Evolutionary conservation across 1,139 yeast genomes (phyloP).

Genomic region (Geotrichum carabidarum): DNA sequence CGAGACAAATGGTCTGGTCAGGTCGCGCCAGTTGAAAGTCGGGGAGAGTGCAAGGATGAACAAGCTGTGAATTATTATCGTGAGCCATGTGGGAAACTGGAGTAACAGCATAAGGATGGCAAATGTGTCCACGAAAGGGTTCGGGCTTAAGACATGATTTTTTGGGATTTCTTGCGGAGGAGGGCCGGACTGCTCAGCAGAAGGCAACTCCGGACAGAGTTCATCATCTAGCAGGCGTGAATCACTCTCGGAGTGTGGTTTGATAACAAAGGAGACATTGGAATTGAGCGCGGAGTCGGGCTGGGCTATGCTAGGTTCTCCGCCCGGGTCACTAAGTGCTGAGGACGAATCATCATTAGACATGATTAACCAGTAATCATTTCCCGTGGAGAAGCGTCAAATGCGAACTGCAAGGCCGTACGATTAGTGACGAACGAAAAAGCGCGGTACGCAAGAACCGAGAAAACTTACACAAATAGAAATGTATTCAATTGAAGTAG

Average conservation of each 20-base stretch:
- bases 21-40: constrained; percentile 6
- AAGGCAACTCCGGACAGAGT: background rate
- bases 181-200: background rate
- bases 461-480: too few species aligned
- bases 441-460: too few species aligned
- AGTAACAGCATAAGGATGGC: constrained; percentile 32
- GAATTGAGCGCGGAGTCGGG: background rate
- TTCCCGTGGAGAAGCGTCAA: constrained; percentile 1
- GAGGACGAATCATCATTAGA: constrained; percentile 11
- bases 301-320: background rate
- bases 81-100: constrained; percentile 31
- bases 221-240: background rate
- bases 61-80: constrained; percentile 29
- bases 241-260: background rate
- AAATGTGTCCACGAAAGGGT: constrained; percentile 34
- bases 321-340: constrained; percentile 1
- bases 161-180: constrained; percentile 1
- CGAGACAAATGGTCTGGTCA: background rate
- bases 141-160: constrained; percentile 27
- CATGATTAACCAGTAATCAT: constrained; percentile 14
- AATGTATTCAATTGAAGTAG: too few species aligned
- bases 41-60: constrained; percentile 29
- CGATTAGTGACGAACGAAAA: too few species aligned
- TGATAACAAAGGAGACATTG: background rate
- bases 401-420: background rate